These are phyloP conservation scores for Candida ipomoeae DNA, from an alignment of 805 yeast species.

Conservation along the genomic window DNA sequence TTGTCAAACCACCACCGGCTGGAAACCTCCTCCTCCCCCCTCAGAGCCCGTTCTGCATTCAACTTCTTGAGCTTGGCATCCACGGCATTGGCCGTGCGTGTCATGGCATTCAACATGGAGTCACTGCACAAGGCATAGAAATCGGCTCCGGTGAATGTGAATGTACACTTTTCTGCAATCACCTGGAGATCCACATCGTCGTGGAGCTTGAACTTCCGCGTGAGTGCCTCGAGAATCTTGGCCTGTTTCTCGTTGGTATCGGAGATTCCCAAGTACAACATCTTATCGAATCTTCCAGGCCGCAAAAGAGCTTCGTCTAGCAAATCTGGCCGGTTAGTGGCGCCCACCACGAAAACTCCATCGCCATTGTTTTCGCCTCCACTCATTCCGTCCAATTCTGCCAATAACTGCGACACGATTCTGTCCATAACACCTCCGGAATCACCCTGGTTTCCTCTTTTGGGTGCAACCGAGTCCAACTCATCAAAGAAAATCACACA, in stretches of 20 bases:
- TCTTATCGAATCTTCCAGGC: slow-evolving; percentile 93
- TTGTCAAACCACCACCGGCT: slow-evolving; percentile 91
- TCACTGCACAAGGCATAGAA: slow-evolving; percentile 95
- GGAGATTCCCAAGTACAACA: slow-evolving; percentile 88
- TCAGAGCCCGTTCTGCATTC: slow-evolving; percentile 34
- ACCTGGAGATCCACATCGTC: slow-evolving; percentile 52
- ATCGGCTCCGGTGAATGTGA: slow-evolving; percentile 96
- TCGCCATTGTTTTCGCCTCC: slow-evolving; percentile 50
- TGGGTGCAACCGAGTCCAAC: slow-evolving; percentile 96
- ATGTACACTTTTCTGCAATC: slow-evolving; percentile 72
- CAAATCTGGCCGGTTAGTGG: slow-evolving; percentile 94
- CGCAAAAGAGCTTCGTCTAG: slow-evolving; percentile 90
- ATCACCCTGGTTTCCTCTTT: slow-evolving; percentile 97
- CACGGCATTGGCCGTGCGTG: slow-evolving; percentile 73
- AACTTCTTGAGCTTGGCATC: slow-evolving; percentile 58
- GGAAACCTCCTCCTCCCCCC: slow-evolving; percentile 45
- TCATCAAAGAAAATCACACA: slow-evolving; percentile 98
- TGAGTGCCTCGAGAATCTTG: slow-evolving; percentile 80
- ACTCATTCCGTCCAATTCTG: slow-evolving; percentile 96
- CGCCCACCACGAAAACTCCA: slow-evolving; percentile 98
- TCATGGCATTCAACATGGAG: slow-evolving; percentile 95
- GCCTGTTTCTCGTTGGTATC: slow-evolving; percentile 87
- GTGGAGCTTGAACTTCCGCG: slow-evolving; percentile 70
- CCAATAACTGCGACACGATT: slow-evolving; percentile 90
- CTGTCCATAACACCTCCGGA: slow-evolving; percentile 99